These are phyloP conservation scores for Crucibulum parvulum DNA, from an alignment of 1,284 basidiomycete genomes.

Conservation along the genomic window DNA sequence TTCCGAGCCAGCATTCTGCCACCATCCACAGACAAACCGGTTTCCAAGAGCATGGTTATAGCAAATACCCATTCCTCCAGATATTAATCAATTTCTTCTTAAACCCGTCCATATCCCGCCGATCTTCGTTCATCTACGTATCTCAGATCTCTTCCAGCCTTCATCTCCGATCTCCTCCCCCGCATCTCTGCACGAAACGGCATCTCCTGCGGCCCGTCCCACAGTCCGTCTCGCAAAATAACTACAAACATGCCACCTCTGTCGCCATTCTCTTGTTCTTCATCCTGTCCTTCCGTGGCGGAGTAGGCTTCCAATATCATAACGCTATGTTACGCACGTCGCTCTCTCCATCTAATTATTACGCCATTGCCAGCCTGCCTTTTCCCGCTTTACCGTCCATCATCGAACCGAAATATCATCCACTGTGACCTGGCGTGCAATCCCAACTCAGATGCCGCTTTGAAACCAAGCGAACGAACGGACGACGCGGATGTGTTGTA, in stretches of 20 bases:
- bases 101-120: neutral
- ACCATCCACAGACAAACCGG: neutral
- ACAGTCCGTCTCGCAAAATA: neutral
- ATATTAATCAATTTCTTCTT: neutral
- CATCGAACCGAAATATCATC: neutral
- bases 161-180: conserved; percentile 1
- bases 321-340: too few relatives aligned
- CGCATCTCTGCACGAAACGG: neutral
- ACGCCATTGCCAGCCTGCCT: neutral
- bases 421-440: neutral
- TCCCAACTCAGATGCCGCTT: neutral
- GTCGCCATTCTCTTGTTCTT: neutral
- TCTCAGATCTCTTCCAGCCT: neutral
- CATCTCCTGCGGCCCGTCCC: neutral
- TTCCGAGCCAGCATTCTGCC: neutral
- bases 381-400: neutral
- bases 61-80: neutral
- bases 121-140: conserved; percentile 1
- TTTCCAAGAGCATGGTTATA: neutral
- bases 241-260: neutral
- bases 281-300: neutral
- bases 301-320: neutral
- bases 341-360: neutral
- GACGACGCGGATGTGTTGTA: neutral
- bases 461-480: neutral